Evolutionary conservation across 768 basidiomycete genomes (phyloP).

Genomic region (Coprinellus aureogranulatus): DNA sequence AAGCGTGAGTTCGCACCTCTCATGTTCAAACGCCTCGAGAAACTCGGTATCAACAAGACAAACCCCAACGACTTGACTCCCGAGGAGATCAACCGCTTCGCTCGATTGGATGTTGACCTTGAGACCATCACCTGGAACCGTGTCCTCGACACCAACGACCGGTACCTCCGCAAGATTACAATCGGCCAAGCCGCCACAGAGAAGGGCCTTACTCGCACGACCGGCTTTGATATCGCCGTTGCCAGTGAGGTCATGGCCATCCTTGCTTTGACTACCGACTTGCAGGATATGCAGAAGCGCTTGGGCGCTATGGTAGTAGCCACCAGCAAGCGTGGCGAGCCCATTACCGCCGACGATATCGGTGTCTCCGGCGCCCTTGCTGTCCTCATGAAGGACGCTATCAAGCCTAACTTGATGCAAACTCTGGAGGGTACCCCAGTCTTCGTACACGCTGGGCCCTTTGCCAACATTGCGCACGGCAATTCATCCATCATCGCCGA

Average conservation of each 20-base stretch:
- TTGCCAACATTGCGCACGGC: slow-evolving; percentile 98
- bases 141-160: slow-evolving; percentile 94
- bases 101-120: slow-evolving; percentile 87
- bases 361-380: slow-evolving; percentile 94
- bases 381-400: slow-evolving; percentile 97
- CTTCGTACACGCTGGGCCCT: slow-evolving; percentile 98
- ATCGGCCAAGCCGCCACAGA: slow-evolving; percentile 91
- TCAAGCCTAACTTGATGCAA: slow-evolving; percentile 99
- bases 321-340: slow-evolving; percentile 84
- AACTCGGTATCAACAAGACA: slow-evolving; percentile 93
- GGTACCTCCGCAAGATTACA: slow-evolving; percentile 91
- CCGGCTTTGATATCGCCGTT: slow-evolving; percentile 96
- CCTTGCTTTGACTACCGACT: slow-evolving; percentile 81
- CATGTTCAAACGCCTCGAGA: slow-evolving; percentile 93
- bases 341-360: slow-evolving; percentile 94
- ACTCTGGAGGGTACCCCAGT: slow-evolving; percentile 98
- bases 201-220: slow-evolving; percentile 80
- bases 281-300: slow-evolving; percentile 88
- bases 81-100: slow-evolving; percentile 88
- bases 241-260: slow-evolving; percentile 99
- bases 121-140: slow-evolving; percentile 97
- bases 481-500: slow-evolving; percentile 99
- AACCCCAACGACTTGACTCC: slow-evolving; percentile 88
- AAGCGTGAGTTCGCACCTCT: slow-evolving; percentile 92
- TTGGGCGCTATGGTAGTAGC: slow-evolving; percentile 98